These are phyloP conservation scores for Musa schizocarpa DNA, from an alignment of 176 grass and related monocot genomes.

Conservation along the genomic window DNA sequence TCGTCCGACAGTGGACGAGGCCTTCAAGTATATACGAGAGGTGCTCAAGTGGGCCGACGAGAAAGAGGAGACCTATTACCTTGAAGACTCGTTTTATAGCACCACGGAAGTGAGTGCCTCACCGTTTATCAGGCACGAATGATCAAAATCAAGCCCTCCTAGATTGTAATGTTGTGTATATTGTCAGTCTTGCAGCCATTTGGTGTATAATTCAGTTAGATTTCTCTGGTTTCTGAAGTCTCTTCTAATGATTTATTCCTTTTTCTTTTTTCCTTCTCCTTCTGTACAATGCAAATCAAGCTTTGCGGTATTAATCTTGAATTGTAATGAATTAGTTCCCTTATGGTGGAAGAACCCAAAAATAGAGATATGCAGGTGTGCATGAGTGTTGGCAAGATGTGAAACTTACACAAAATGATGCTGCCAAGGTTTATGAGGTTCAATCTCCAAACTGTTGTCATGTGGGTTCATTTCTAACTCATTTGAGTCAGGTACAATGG, in stretches of 20 bases:
- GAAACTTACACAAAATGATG: too few relatives aligned
- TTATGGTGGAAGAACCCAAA: not conserved
- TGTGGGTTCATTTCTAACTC: too few relatives aligned
- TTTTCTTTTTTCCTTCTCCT: not conserved
- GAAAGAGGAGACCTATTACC: slow-evolving; percentile 42
- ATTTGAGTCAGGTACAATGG: too few relatives aligned
- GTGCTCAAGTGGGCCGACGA: slow-evolving; percentile 87
- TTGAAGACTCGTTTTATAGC: slow-evolving; percentile 76
- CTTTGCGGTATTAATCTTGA: not conserved
- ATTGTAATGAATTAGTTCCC: not conserved
- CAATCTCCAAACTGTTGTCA: too few relatives aligned
- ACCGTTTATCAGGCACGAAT: slow-evolving; percentile 63
- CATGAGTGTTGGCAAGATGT: too few relatives aligned
- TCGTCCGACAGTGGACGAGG: slow-evolving; percentile 58
- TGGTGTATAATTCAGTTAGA: not conserved
- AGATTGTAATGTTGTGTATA: not conserved
- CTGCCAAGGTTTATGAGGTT: too few relatives aligned
- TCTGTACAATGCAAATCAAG: not conserved
- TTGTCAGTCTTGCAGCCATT: not conserved
- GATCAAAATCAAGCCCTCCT: not conserved
- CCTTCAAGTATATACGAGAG: slow-evolving; percentile 72
- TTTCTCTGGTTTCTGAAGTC: not conserved
- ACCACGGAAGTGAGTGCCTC: slow-evolving; percentile 91
- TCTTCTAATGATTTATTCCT: not conserved
- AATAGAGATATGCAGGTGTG: not conserved